phyloP scores from a whole-genome alignment of 108 stramenopile genomes.

The Skeletonema marinoi region DNA sequence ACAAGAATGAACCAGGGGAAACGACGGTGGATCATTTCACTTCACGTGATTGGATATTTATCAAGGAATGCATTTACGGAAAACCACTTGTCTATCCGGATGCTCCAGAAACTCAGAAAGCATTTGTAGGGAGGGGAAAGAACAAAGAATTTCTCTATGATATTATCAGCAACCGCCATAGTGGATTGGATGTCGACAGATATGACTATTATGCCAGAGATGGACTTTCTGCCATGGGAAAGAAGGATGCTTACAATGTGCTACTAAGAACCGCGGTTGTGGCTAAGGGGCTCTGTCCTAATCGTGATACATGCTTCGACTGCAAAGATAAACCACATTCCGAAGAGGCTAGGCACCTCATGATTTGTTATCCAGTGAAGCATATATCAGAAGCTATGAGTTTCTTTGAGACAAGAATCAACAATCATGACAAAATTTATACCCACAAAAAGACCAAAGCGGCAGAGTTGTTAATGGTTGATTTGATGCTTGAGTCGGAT shows the following conservation, averaged over 20 bases:
- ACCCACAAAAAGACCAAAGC: slow-evolving; percentile 84
- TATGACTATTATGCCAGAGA: slow-evolving; percentile 88
- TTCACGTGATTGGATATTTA: slow-evolving; percentile 85
- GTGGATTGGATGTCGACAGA: slow-evolving; percentile 93
- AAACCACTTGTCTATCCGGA: slow-evolving; percentile 31
- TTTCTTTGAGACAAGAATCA: slow-evolving; percentile 77
- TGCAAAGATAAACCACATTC: slow-evolving; percentile 26
- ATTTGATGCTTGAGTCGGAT: slow-evolving; percentile 73
- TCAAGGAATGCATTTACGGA: slow-evolving; percentile 80
- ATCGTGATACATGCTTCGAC: slow-evolving; percentile 42
- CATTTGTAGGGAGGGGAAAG: slow-evolving; percentile 48
- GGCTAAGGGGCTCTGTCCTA: slow-evolving; percentile 61
- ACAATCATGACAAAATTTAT: slow-evolving; percentile 83
- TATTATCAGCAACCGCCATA: slow-evolving; percentile 88
- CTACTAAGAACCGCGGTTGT: slow-evolving; percentile 71
- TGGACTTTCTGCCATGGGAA: slow-evolving; percentile 29
- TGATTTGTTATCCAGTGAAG: slow-evolving; percentile 92
- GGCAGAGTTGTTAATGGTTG: slow-evolving; percentile 71
- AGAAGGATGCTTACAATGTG: slow-evolving; percentile 40
- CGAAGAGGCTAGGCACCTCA: slow-evolving; percentile 48
- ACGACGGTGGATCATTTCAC: slow-evolving; percentile 51
- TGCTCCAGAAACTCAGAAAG: slow-evolving; percentile 21
- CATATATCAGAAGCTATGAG: slow-evolving; percentile 56
- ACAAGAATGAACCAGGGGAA: slow-evolving; percentile 27
- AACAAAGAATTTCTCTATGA: slow-evolving; percentile 89